Conservation (phyloP, 345 rosid species). For the Streptanthus diversifolius region DNA sequence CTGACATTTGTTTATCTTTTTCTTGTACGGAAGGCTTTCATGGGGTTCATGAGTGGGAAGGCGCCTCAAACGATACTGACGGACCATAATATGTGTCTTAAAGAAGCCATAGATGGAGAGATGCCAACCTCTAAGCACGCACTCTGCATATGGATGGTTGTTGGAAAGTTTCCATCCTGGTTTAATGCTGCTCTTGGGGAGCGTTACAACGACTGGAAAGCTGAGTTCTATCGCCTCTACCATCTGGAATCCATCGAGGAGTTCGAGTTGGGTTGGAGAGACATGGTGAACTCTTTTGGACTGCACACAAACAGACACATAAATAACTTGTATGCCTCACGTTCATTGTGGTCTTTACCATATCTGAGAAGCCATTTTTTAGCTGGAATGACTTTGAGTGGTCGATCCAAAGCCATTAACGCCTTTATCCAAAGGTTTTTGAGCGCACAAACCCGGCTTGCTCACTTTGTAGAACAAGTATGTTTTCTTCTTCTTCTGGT, state of each 20-base stretch:
- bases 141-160: conserved; percentile 96
- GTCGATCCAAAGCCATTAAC: conserved; percentile 78
- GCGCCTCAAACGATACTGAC: conserved; percentile 86
- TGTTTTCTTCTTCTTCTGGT: conserved; percentile 20
- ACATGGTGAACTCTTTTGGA: conserved; percentile 78
- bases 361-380: conserved; percentile 83
- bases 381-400: conserved; percentile 75
- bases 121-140: conserved; percentile 86
- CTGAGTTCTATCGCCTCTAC: conserved; percentile 81
- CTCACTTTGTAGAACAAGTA: conserved; percentile 94
- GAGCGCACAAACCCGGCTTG: conserved; percentile 83
- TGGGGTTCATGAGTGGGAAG: conserved; percentile 86
- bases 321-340: conserved; percentile 60
- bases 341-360: conserved; percentile 80
- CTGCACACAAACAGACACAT: conserved; percentile 84
- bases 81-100: conserved; percentile 88
- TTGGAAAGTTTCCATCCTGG: conserved; percentile 94
- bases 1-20: conserved; percentile 24
- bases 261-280: conserved; percentile 90
- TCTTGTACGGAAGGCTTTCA: conserved; percentile 53
- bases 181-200: conserved; percentile 91
- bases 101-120: conserved; percentile 87
- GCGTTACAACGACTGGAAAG: conserved; percentile 90
- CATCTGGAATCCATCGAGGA: conserved; percentile 77
- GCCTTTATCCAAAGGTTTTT: conserved; percentile 91